Conservation (phyloP, 73 alveolate species). For the Stentor coeruleus region DNA sequence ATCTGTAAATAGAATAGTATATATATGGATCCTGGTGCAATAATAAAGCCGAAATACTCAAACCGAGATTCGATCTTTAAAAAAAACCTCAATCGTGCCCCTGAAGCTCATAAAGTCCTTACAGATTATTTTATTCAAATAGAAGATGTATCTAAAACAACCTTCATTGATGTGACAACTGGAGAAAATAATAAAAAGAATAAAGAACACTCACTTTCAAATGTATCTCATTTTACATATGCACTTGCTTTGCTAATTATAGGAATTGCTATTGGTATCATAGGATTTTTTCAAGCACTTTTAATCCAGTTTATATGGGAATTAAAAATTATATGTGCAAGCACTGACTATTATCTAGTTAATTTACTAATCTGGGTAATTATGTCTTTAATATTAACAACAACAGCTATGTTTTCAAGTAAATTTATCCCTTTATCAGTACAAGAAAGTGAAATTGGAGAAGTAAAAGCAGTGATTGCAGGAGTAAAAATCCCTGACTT, state of each 20-base stretch:
- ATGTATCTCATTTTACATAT: not conserved
- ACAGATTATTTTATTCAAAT: not conserved
- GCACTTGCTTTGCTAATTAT: not conserved
- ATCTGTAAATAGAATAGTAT: too few relatives aligned
- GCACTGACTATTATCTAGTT: not conserved
- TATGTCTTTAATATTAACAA: too few relatives aligned
- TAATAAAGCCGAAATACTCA: too few relatives aligned
- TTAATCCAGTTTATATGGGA: not conserved
- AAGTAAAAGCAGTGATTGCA: conserved; percentile 83
- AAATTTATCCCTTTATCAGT: conserved; percentile 31
- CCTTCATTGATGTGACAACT: not conserved
- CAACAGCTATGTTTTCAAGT: not conserved
- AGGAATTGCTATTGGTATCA: not conserved
- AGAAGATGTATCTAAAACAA: not conserved
- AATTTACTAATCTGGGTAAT: not conserved
- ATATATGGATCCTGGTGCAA: too few relatives aligned
- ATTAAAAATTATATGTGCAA: not conserved
- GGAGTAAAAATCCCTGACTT: conserved; percentile 85
- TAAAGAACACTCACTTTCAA: not conserved
- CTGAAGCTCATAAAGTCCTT: not conserved
- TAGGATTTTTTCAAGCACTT: not conserved
- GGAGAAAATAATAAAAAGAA: not conserved
- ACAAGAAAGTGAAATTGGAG: conserved; percentile 94
- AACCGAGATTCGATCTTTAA: too few relatives aligned
- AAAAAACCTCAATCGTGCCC: not conserved